Evolutionary conservation across 805 yeast species (phyloP).

Genomic region (Komagataella pseudopastoris): DNA sequence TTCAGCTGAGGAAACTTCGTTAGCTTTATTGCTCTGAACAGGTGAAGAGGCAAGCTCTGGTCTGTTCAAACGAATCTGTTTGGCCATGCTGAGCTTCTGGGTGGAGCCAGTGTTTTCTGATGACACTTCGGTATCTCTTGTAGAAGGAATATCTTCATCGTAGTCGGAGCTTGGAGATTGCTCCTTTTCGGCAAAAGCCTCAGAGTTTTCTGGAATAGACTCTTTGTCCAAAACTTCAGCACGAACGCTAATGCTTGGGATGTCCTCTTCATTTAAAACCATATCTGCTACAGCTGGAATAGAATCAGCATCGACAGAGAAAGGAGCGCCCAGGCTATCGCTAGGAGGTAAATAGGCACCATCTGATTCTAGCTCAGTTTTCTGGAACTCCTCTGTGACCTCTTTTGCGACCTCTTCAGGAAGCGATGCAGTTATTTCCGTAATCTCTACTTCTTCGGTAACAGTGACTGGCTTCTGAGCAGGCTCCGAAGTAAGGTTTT

Average conservation of each 20-base stretch:
- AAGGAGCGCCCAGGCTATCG: not conserved
- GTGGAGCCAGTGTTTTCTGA: constrained; percentile 2
- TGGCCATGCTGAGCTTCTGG: constrained; percentile 24
- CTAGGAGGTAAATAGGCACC: not conserved
- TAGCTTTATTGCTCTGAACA: not conserved
- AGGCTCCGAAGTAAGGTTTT: not conserved
- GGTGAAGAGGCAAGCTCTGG: constrained; percentile 9
- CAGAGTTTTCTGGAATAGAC: not conserved
- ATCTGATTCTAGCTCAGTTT: not conserved
- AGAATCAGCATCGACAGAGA: not conserved
- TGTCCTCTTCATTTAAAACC: not conserved
- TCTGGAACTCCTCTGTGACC: not conserved
- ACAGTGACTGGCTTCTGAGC: not conserved
- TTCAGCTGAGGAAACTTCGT: not conserved
- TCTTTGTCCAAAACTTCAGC: not conserved
- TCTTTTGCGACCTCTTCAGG: not conserved
- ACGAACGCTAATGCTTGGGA: not conserved
- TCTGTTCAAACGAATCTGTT: constrained; percentile 28
- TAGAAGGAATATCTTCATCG: not conserved
- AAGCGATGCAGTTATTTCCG: not conserved
- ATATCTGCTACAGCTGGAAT: not conserved
- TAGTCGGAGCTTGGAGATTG: not conserved
- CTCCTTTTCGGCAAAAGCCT: not conserved
- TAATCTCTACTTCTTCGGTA: constrained; percentile 1
- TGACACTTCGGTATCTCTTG: not conserved